Base-by-base conservation (phyloP, 2,329 filamentous ascomycete genomes). In the Periconia sp. region DNA sequence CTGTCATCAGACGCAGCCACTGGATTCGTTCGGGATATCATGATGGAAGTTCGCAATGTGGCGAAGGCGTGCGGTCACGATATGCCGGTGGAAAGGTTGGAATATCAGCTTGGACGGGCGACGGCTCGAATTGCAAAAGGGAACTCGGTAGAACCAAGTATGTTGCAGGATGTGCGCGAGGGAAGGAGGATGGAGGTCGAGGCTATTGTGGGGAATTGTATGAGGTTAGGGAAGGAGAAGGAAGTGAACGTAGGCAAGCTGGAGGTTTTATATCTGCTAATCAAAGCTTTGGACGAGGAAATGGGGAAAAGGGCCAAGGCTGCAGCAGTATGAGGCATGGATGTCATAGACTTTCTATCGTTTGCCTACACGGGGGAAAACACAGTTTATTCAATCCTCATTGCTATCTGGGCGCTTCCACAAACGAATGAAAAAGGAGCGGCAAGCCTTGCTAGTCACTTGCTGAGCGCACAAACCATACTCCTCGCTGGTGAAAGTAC, bases 161-260 rank as follows among this genome's bases (percentile, higher is more conserved):
- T 80, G 77, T 52, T 78, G 36, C 71, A 75, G 12, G 77, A 79
- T 61, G 73, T 75, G 9, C 63, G 66, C 23, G 50, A 59, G 13
- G 66, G 65, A 1, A 61, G 74, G 17, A 58, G 64, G 5, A 74
- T 77, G 60, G 77, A 79, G 52, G 72, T 78, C 3, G 77, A 79
- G 45, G 76, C 76, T 1, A 78, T 80, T 37, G 47, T 79, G 6
- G 77, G 77, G 1, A 77, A 77, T 49, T 57, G 69, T 0, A 63
- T 79, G 4, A 62, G 69, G 31, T 54, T 76, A 44, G 77, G 68
- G 1, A 64, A 65, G 50, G 57, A 63, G 26, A 65, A 71, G 37
- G 70, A 65, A 0, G 66, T 79, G 2, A 33, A 54, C 1, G 73
- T 72, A 39, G 69, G 72, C 5, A 66, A 71, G 40, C 45, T 79